Evolutionary conservation across 2,329 filamentous ascomycete genomes (phyloP).

Genomic region (Iodosphaeria phyllophila): DNA sequence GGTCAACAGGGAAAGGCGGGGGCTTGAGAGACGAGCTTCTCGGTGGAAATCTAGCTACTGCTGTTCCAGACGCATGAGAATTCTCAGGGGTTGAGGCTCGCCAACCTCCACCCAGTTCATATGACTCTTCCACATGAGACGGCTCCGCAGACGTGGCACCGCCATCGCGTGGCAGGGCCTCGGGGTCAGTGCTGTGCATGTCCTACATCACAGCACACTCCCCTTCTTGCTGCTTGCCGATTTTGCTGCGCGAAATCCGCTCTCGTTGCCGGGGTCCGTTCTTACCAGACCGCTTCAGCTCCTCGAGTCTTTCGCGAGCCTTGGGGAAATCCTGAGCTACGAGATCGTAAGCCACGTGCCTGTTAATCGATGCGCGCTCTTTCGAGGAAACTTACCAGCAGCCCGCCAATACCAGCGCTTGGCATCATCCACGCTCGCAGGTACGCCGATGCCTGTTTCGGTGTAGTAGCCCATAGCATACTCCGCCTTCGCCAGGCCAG

Average conservation of each 20-base stretch:
- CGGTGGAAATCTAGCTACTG: too few relatives aligned
- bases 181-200: too few relatives aligned
- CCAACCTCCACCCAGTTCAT: too few relatives aligned
- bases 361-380: background rate
- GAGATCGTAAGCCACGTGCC: slow-evolving; percentile 11
- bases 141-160: too few relatives aligned
- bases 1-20: too few relatives aligned
- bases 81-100: too few relatives aligned
- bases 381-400: slow-evolving; percentile 51
- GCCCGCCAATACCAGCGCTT: slow-evolving; percentile 97
- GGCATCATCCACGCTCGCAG: slow-evolving; percentile 77
- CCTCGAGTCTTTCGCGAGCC: slow-evolving; percentile 79
- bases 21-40: too few relatives aligned
- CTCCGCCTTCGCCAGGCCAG: slow-evolving; percentile 80
- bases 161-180: too few relatives aligned
- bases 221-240: slow-evolving; percentile 70
- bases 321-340: slow-evolving; percentile 87
- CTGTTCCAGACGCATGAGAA: too few relatives aligned
- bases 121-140: too few relatives aligned
- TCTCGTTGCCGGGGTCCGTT: slow-evolving; percentile 57
- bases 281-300: slow-evolving; percentile 65
- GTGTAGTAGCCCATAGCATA: slow-evolving; percentile 98
- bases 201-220: slow-evolving; percentile 69
- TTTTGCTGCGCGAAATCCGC: slow-evolving; percentile 63
- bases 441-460: slow-evolving; percentile 80